Base-by-base conservation (phyloP, 1,284 basidiomycete genomes). In the Rhodotorula sp. region DNA sequence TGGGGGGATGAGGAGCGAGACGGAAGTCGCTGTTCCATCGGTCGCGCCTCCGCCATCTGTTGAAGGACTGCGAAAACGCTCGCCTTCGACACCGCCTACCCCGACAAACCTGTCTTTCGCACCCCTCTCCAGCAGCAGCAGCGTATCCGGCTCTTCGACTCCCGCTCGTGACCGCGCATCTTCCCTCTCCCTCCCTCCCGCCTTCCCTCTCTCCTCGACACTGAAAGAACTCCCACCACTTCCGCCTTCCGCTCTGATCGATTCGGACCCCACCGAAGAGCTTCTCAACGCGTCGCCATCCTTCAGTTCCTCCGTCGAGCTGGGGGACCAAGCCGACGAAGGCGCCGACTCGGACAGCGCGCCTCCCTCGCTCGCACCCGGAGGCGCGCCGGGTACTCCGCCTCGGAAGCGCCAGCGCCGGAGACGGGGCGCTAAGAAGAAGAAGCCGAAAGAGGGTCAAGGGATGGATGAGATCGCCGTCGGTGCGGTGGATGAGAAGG, bases 201-300 rank as follows among this genome's bases (percentile, higher is more conserved):
- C 66, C 4, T 48, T 63, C 1, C n/a, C 62, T 11, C 36, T 51
- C 48, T 53, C 67, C 20, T 52, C 62, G 10, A 44, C 53, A 0
- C 47, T 58, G 19, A 74, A 74, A 22, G 70, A 62, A 4, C 68
- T 74, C 8, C 73, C 73, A 0, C 73, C 73, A 0, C 59, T 74
- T 4, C 73, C 73, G 2, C 61, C 70, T 2, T 39, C 64, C 20
- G 64, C 56, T 7, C 29, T 30, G 6, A 6, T 39, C 49, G 24
- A 60, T 10, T 34, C 34, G 19, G 49, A 27, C 59, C 13, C 15
- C 24, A 24, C 20, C 20, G 34, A 34, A 49, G 11, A n/a, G 6
- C 5, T 48, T 30, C 27, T 24, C 22, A 13, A 32, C 47, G 34
- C 34, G 13, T 46, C 57, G 13, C 29, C 19, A 30, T 29, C 30